Percentiles rank a stretch among this genome's conserved stretches.
Evolutionary conservation across 225 moss, liverwort and hornwort species (phyloP).

Genomic region (Asterella californica): DNA sequence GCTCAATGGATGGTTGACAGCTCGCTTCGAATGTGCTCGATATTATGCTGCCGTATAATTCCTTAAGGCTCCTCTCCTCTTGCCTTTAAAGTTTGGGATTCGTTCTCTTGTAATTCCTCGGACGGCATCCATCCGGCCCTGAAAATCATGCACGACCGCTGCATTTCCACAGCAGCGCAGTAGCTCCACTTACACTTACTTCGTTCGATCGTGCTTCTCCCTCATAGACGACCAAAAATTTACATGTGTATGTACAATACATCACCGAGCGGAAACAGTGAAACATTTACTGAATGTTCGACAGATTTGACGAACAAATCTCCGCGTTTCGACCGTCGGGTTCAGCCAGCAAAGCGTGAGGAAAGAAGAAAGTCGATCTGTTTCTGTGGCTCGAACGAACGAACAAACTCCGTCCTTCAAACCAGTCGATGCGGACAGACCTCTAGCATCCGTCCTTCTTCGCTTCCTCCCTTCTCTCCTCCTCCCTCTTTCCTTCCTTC

Average conservation of each 20-base stretch:
- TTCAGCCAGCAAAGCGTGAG: too few relatives aligned
- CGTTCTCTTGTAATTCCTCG: not conserved
- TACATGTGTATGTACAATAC: slow-evolving; percentile 16
- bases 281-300: not conserved
- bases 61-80: not conserved
- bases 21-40: not conserved
- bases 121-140: not conserved
- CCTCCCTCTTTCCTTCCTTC: not conserved
- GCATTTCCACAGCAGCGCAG: not conserved
- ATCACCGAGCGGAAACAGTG: not conserved
- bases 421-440: not conserved
- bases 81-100: not conserved
- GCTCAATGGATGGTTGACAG: not conserved
- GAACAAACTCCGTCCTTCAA: not conserved
- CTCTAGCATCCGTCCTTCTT: not conserved
- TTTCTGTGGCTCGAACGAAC: not conserved
- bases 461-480: not conserved
- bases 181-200: not conserved
- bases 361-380: too few relatives aligned
- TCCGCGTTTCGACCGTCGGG: not conserved
- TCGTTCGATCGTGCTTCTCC: not conserved
- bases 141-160: not conserved
- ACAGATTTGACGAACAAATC: not conserved
- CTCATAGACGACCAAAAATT: not conserved
- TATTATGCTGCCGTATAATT: not conserved